Percentiles rank a stretch among this genome's conserved stretches.
These are phyloP conservation scores for Maudiozyma turicensis DNA, from an alignment of 805 yeast genomes.

Conservation along the genomic window DNA sequence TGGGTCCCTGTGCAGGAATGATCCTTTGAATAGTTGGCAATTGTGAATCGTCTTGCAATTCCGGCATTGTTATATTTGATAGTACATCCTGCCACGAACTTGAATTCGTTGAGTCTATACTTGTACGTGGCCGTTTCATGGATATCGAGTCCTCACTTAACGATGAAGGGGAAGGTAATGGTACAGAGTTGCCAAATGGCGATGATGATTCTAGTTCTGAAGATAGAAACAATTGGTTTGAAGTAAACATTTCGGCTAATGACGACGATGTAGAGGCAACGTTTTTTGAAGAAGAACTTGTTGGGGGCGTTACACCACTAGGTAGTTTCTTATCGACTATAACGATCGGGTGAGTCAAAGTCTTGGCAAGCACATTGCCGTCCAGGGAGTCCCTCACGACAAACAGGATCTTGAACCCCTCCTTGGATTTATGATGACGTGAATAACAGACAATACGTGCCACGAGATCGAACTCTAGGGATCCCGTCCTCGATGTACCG, in stretches of 20 bases:
- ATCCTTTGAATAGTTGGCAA: constrained; percentile 65
- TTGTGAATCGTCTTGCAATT: neutral
- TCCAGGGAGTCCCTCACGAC: constrained; percentile 47
- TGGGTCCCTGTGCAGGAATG: constrained; percentile 90
- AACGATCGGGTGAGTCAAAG: constrained; percentile 65
- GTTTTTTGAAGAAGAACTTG: neutral
- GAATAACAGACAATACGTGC: constrained; percentile 89
- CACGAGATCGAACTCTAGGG: constrained; percentile 34
- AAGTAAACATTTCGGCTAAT: constrained; percentile 3
- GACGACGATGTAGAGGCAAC: neutral
- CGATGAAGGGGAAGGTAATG: constrained; percentile 48
- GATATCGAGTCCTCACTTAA: constrained; percentile 40
- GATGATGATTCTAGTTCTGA: neutral
- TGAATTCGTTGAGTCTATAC: neutral
- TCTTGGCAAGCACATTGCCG: constrained; percentile 57
- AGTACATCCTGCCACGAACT: neutral
- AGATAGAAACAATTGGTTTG: constrained; percentile 1
- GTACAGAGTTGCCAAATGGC: neutral
- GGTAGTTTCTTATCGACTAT: constrained; percentile 87
- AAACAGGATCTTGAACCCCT: constrained; percentile 68
- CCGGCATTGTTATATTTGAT: neutral
- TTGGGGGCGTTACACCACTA: neutral
- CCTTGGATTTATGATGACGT: constrained; percentile 83
- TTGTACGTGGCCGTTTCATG: constrained; percentile 1
- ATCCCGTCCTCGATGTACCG: constrained; percentile 4